Base-by-base conservation (phyloP, 306 rosid species). In the Acmispon strigosus region DNA sequence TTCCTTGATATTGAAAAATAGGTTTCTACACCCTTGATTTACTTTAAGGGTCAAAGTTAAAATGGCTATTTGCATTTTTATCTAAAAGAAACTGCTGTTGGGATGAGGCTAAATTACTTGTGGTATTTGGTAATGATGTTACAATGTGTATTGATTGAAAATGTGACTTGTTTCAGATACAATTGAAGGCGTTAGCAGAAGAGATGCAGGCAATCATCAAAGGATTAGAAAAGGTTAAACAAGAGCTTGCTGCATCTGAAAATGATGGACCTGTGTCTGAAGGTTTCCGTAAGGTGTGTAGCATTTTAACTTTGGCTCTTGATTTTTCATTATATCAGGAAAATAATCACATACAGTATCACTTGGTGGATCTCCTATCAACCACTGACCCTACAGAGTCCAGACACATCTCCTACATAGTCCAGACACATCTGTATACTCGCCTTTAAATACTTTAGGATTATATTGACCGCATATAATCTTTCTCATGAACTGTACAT, bases 101-200 rank as follows among this genome's bases (percentile, higher is more conserved):
- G 66, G 43, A 16, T 77, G 65, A 69, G 45, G 14, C 52, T 53
- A 55, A 32, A 32, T 32, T 32, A 70, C 19, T 59, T 17, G 36
- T 37, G 15, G 55, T 22, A 39, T 56, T 18, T 51, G 61, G 73
- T 80, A 51, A 59, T 53, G 55, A 59, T 66, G 24, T 63, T 48
- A 12, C 51, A 66, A 62, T 73, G 37, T 57, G 32, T 42, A n/a
- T 29, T 75, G 64, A 74, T 73, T 67, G 69, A 62, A 53, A 62
- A 69, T 19, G 34, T 34, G 19, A 58, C 70, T 80, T 59, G 73
- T 76, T 86, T 75, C 89, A 95, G 99, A 91, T 95, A 82, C 99
- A 91, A 95, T 85, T 95, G 86, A 95, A 95, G 83, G 85, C 97
- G 70, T 87, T 95, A 82, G 97, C 99, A 45, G 97, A 95, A 86